Base-by-base conservation (phyloP, 2,329 filamentous ascomycete genomes). In the Stachybotrys elegans region DNA sequence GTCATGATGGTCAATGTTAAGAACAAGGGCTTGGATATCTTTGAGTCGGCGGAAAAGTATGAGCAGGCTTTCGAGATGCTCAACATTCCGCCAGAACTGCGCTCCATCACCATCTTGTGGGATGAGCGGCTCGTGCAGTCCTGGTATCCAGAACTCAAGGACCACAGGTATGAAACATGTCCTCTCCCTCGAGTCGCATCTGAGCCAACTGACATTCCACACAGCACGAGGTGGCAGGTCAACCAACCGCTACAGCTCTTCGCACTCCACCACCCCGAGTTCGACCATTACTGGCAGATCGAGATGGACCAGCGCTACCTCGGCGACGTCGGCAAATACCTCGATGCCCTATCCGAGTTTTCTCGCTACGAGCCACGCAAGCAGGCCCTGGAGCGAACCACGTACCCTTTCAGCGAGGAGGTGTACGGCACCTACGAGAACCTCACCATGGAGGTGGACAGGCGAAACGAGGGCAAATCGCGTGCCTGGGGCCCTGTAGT, bases 91-190 rank as follows among this genome's bases (percentile, higher is more conserved):
- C 69, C 75, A 51, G 84, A 88, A 55, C 85, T 88, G 60, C 78
- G 71, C 57, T 81, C 80, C 45, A 81, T 88, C 66, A 76, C 78
- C n/a, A 78, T 79, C 0, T 68, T 88, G 12, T 88, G 84, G 84
- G 83, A 81, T 9, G 81, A 85, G 56, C 65, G 72, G 47, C 77
- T 86, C 59, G 84, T 88, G 74, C 65, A 70, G 46, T 72, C 79
- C 50, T 78, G 84, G 67, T 88, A 88, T 57, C 74, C 78, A 2
- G 73, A 72, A 16, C 71, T 85, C 3, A 76, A 80, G 55, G 78
- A 82, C 43, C 54, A 61, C 52, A 48, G 50, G 57, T 61, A 50
- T 43, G 57, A 13, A 4, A 23, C 9, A 9, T 21, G 25, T 22
- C 25, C 31, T 11, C 21, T 19, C 23, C 8, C n/a, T 31, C 17